Evolutionary conservation across 78 protist genomes (phyloP).

Genomic region (Guillardia theta): DNA sequence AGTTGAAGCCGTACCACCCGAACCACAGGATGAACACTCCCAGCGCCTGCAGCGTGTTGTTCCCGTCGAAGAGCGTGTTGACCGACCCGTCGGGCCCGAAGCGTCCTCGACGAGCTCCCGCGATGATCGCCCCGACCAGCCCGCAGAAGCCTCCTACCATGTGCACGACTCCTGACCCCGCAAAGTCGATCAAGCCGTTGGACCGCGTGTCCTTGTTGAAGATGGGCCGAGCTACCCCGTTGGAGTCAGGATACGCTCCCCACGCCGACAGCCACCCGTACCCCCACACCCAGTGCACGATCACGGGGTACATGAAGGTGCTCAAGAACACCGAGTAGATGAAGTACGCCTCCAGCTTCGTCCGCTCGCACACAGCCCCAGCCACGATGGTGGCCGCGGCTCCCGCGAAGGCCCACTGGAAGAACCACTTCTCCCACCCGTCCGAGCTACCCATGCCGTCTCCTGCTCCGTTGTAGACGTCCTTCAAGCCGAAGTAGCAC

Average conservation of each 20-base stretch:
- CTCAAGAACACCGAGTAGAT: slow-evolving; percentile 36
- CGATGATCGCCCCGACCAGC: background rate
- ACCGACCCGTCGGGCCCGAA: slow-evolving; percentile 21
- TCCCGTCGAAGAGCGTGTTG: background rate
- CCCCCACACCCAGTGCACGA: slow-evolving; percentile 66
- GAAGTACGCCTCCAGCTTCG: slow-evolving; percentile 58
- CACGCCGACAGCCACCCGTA: slow-evolving; percentile 47
- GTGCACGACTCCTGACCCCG: slow-evolving; percentile 50
- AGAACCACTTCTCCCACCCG: background rate
- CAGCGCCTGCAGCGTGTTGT: slow-evolving; percentile 26
- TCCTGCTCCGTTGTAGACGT: background rate
- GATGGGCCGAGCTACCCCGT: background rate
- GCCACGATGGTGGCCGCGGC: background rate
- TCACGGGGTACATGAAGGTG: slow-evolving; percentile 67
- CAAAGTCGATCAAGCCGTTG: slow-evolving; percentile 34
- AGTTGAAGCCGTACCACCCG: slow-evolving; percentile 67
- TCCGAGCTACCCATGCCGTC: background rate
- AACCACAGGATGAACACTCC: slow-evolving; percentile 69
- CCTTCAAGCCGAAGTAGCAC: background rate
- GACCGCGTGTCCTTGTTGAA: background rate
- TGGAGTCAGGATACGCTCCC: background rate
- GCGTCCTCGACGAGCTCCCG: slow-evolving; percentile 54
- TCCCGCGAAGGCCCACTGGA: slow-evolving; percentile 63
- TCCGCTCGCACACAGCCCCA: slow-evolving; percentile 65
- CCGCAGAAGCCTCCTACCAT: slow-evolving; percentile 65